These are phyloP conservation scores for Chimonanthus salicifolius DNA, from an alignment of 164 flowering plant species.

Conservation along the genomic window DNA sequence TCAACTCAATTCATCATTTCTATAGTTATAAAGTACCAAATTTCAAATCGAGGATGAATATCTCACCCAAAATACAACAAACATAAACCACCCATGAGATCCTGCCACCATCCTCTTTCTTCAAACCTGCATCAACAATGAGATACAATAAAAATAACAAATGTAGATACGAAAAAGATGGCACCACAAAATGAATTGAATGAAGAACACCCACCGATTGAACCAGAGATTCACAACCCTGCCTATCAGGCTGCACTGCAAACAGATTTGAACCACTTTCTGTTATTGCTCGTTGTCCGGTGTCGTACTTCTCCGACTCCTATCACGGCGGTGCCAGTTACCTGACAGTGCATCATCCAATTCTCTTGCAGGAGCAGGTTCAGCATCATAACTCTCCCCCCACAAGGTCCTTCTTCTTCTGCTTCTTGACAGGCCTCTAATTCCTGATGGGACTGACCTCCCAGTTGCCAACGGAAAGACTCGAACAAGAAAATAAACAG, in stretches of 20 bases:
- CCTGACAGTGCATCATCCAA: constrained; percentile 38
- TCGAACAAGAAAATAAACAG: constrained; percentile 52
- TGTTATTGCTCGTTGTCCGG: constrained; percentile 28
- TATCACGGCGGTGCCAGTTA: constrained; percentile 25
- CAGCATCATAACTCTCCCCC: constrained; percentile 54
- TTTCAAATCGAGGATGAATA: not conserved
- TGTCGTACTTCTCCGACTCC: constrained; percentile 29
- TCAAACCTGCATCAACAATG: not conserved
- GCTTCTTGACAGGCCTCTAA: constrained; percentile 41
- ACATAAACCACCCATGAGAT: not conserved
- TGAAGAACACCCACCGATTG: not conserved
- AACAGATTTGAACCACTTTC: not conserved
- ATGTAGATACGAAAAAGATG: not conserved
- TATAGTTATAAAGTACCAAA: not conserved
- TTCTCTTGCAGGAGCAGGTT: constrained; percentile 34
- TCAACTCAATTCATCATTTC: not conserved
- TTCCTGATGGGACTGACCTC: constrained; percentile 53
- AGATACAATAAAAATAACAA: too few relatives aligned
- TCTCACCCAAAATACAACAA: too few relatives aligned
- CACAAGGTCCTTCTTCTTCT: constrained; percentile 44
- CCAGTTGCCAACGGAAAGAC: constrained; percentile 33
- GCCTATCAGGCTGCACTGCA: not conserved
- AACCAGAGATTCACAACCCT: not conserved
- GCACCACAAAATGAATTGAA: not conserved
- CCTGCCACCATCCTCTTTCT: not conserved